phyloP scores from a whole-genome alignment of 2,329 filamentous ascomycete genomes.

The Colletotrichum sp. region DNA sequence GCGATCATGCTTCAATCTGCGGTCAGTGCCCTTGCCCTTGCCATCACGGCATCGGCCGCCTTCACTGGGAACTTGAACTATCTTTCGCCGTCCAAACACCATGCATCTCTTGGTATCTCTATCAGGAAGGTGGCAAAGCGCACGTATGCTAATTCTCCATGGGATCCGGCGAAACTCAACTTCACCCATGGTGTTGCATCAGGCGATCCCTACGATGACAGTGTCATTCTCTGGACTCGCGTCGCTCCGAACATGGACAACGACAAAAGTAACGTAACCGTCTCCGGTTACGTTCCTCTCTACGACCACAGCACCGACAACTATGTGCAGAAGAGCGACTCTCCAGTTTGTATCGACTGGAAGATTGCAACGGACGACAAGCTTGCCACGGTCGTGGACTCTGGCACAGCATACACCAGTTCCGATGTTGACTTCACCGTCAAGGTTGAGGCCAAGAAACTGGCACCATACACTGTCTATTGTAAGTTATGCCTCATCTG shows the following conservation, averaged over 20 bases:
- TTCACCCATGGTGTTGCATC: constrained; percentile 69
- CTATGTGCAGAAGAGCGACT: constrained; percentile 45
- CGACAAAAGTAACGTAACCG: constrained; percentile 48
- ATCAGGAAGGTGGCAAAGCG: constrained; percentile 65
- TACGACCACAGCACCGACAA: constrained; percentile 53
- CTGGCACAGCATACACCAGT: constrained; percentile 70
- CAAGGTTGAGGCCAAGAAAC: constrained; percentile 70
- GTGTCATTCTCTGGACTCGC: constrained; percentile 61
- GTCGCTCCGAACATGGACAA: constrained; percentile 50
- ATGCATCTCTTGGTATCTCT: constrained; percentile 68
- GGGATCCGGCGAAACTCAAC: constrained; percentile 53
- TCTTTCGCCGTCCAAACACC: constrained; percentile 68
- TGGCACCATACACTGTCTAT: constrained; percentile 69
- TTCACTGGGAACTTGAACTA: constrained; percentile 66
- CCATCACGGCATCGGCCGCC: not conserved
- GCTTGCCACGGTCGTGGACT: constrained; percentile 48
- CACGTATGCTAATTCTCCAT: constrained; percentile 45
- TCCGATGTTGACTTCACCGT: constrained; percentile 79
- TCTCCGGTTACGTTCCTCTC: constrained; percentile 45
- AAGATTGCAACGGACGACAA: constrained; percentile 56
- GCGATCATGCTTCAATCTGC: constrained; percentile 1
- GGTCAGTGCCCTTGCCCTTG: not conserved
- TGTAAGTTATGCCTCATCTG: constrained; percentile 37
- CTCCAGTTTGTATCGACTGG: constrained; percentile 73
- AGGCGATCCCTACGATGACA: constrained; percentile 58